Percentiles rank a stretch among this genome's conserved stretches.
phyloP scores from a whole-genome alignment of 1,139 yeast species.

The Suhomyces panamericanus region DNA sequence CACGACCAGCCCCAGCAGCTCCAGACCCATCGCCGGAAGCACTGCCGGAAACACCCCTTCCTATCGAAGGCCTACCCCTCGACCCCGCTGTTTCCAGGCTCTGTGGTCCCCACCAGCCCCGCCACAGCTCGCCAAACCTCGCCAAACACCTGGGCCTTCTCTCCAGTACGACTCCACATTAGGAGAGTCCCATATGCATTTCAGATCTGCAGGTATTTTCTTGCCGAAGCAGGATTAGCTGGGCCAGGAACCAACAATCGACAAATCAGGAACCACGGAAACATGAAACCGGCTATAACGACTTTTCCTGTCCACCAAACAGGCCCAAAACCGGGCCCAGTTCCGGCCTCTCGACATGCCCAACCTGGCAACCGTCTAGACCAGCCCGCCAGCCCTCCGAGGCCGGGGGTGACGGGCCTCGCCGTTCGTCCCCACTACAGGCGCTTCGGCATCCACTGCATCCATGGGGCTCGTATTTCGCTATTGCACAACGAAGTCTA shows the following conservation, averaged over 20 bases:
- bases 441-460: neutral
- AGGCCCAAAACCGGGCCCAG: no score
- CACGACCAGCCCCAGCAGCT: neutral
- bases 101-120: no score
- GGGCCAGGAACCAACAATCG: slow-evolving; percentile 6
- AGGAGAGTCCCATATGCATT: slow-evolving; percentile 2
- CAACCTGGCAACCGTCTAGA: neutral
- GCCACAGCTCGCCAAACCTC: no score
- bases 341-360: neutral
- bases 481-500: slow-evolving; percentile 1
- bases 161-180: slow-evolving; percentile 1
- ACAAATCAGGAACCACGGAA: slow-evolving; percentile 3
- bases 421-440: neutral
- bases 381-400: no score
- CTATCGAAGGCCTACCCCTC: no score
- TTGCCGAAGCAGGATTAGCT: neutral
- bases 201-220: slow-evolving; percentile 7
- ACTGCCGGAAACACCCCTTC: no score
- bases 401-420: no score
- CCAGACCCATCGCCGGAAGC: neutral
- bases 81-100: no score
- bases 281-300: slow-evolving; percentile 1
- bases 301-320: neutral
- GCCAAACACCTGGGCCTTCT: neutral
- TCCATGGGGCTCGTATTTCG: neutral